Evolutionary conservation across 257 asterid genomes (phyloP).

Genomic region (Paraleonurus japonicus): DNA sequence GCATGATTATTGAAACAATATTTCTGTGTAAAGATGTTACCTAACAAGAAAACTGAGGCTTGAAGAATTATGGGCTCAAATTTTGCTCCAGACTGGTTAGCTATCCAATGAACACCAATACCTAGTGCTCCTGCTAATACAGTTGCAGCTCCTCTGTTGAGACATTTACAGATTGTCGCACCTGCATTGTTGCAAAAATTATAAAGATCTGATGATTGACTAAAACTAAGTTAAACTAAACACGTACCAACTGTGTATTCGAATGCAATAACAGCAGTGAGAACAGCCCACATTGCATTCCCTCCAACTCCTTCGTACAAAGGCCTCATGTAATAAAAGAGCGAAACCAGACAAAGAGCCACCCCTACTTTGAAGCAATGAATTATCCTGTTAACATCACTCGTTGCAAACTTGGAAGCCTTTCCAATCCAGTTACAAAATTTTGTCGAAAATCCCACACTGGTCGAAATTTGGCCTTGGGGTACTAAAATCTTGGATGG

Average conservation of each 20-base stretch:
- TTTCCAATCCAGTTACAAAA: conserved; percentile 31
- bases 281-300: conserved; percentile 83
- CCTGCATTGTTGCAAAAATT: conserved; percentile 35
- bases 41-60: conserved; percentile 57
- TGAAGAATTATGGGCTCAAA: conserved; percentile 61
- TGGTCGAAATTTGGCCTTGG: background rate
- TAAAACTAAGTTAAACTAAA: background rate
- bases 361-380: conserved; percentile 67
- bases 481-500: conserved; percentile 36
- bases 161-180: conserved; percentile 55
- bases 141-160: conserved; percentile 58
- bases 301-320: conserved; percentile 73
- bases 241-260: conserved; percentile 71
- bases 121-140: conserved; percentile 62
- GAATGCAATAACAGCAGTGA: conserved; percentile 63
- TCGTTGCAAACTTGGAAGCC: conserved; percentile 46
- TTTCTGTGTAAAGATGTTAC: conserved; percentile 18
- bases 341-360: conserved; percentile 60
- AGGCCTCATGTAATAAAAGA: conserved; percentile 71
- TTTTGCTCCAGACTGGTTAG: conserved; percentile 46
- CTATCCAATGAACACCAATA: conserved; percentile 65
- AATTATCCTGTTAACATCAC: conserved; percentile 52
- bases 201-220: background rate
- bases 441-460: conserved; percentile 23
- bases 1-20: background rate